Evolutionary conservation across 768 basidiomycete species (phyloP), one percentile per base, ranked within the genome.

Genomic region (Aureoboletus auriporus): DNA sequence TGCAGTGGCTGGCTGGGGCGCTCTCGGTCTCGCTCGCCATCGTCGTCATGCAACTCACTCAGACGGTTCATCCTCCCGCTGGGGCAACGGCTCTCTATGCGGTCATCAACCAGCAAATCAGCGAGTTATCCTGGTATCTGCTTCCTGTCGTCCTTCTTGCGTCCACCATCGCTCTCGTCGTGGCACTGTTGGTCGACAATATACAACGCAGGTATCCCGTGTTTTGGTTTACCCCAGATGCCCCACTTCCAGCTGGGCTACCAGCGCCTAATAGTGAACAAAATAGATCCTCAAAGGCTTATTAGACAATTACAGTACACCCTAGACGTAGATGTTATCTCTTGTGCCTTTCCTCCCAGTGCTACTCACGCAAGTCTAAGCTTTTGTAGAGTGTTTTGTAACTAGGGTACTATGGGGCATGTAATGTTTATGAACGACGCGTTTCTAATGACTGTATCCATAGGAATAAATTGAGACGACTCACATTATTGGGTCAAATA

Each of bases 71-170:
- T 56, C 80, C 79, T 3, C 79, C 80, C 17, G 78, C 77, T 43
- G 80, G 79, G 48, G 79, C 77, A 16, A 79, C 78, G 1, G 77
- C 79, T 17, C 65, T 80, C 30, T 64, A 80, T 9, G 72, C 77
- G n/a, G 69, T 74, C 2, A 59, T 75, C 26, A 73, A 71, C 55
- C 50, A 65, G 12, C 67, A 75, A 13, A 60, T 77, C 14, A 59
- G 74, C n/a, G 53, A 61, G n/a, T 57, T 79, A 39, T 74, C 72
- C 9, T 80, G 78, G 79, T 75, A 78, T 54, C 75, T 77, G 49
- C 65, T 82, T 10, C 77, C 77, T 13, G 70, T 80, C 38, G 58
- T 80, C 40, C 66, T 82, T 12, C 68, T 82, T 6, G 71, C 74
- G 5, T 75, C 75, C 5, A 53, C 65, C 10, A 63, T 81, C 8